A percentile compares a stretch with the other conserved stretches of the same genome.
phyloP scores from a whole-genome alignment of 2,329 filamentous ascomycete genomes.

The Trichoderma lentiforme region DNA sequence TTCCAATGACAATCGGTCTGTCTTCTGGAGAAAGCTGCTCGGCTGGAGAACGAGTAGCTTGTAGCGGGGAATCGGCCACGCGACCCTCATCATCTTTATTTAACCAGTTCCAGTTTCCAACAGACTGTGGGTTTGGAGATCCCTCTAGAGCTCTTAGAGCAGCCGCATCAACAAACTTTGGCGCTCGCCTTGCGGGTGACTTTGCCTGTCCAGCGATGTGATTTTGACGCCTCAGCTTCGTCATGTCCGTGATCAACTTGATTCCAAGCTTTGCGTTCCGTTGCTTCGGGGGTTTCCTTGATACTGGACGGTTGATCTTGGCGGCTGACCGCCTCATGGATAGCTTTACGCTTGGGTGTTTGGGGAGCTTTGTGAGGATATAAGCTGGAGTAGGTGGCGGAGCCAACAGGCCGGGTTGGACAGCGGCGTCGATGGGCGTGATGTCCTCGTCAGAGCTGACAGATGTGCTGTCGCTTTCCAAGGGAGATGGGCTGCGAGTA shows the following conservation, averaged over 20 bases:
- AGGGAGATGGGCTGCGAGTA: conserved; percentile 1
- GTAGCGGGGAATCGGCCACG: conserved; percentile 30
- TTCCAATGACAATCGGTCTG: conserved; percentile 70
- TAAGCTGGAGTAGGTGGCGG: conserved; percentile 21
- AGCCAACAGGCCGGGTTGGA: conserved; percentile 3
- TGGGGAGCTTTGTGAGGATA: conserved; percentile 21
- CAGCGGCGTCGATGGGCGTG: background rate
- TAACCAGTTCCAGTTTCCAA: conserved; percentile 58
- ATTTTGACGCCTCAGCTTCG: conserved; percentile 46
- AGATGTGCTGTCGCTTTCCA: conserved; percentile 23
- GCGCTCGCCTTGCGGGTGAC: conserved; percentile 31
- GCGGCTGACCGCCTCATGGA: conserved; percentile 37
- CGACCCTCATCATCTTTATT: conserved; percentile 37
- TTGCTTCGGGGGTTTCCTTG: conserved; percentile 57
- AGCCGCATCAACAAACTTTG: conserved; percentile 56
- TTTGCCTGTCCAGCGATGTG: conserved; percentile 34
- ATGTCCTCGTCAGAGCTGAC: conserved; percentile 1
- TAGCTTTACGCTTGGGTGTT: conserved; percentile 23
- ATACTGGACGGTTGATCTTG: conserved; percentile 50
- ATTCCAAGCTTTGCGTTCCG: conserved; percentile 62
- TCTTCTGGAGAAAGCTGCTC: conserved; percentile 63
- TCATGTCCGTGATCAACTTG: conserved; percentile 67
- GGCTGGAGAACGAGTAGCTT: conserved; percentile 27
- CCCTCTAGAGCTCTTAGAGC: conserved; percentile 60
- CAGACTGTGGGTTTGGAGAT: conserved; percentile 49